Base-by-base conservation (phyloP, 1,139 yeast genomes). In the Pneumocystis wakefieldiae region DNA sequence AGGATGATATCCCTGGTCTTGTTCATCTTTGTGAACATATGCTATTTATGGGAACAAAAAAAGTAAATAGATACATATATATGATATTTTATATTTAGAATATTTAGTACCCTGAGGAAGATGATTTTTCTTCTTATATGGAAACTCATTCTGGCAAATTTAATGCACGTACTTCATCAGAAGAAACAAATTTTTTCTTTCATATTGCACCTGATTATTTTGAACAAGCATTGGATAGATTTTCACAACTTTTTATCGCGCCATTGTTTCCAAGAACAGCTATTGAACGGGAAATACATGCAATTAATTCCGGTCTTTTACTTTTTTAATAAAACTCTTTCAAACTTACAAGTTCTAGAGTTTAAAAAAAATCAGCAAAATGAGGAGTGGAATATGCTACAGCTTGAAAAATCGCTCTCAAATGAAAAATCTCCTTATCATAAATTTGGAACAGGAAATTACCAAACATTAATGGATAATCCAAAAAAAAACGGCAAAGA, bases 11-110 rank as follows among this genome's bases (percentile, higher is more conserved):
- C 38, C 86, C 91, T 1, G 98, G 98, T 0, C 77, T 92, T 67
- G 98, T 98, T 2, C 98, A 92, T 75, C 92, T 92, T 74, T 90
- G 97, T 75, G 98, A 92, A 76, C 98, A 92, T 75, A 78, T 92
- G 68, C 77, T 92, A 66, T 92, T 92, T 73, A 89, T 92, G 96
- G 98, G 98, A n/a, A 92, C 97, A 3, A 79, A 82, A 69, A 91
- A 48, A 48, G 29, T 48, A 48, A 24, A 28, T 14, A 19, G 8
- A 4, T 5, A 32, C 6, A 24, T 24, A 12, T 48, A 19, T 48
- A 1, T 48, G 15, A 24, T 48, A 24, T 48, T 48, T 19, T 6
- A 17, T 48, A 24, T 48, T 48, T 12, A 48, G 4, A 24, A 24
- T 15, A 12, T 24, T 2, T n/a, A 90, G 74, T 92, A 86, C 71